Conservation (phyloP, 495 filamentous ascomycete genomes). For the Margaritispora aquatica region DNA sequence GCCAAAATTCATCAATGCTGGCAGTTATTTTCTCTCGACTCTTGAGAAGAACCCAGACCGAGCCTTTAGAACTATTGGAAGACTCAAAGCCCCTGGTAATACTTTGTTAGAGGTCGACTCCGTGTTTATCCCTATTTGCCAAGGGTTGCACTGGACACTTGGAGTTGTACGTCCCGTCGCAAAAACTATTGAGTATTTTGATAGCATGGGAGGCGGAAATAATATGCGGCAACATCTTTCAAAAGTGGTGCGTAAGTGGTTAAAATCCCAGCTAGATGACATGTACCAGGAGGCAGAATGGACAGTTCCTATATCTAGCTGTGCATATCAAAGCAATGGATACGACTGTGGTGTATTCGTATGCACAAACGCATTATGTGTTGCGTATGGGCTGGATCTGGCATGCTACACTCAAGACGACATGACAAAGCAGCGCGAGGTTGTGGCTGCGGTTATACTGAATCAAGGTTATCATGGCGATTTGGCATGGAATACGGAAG, state of each 20-base stretch:
- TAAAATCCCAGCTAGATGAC: conserved; percentile 50
- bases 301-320: conserved; percentile 39
- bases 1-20: conserved; percentile 65
- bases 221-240: conserved; percentile 25
- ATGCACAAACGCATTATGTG: conserved; percentile 65
- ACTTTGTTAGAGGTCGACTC: conserved; percentile 50
- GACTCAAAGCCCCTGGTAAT: conserved; percentile 49
- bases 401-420: conserved; percentile 49
- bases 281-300: conserved; percentile 58
- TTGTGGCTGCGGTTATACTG: conserved; percentile 64
- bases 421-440: conserved; percentile 49
- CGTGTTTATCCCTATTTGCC: conserved; percentile 57
- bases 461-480: conserved; percentile 54
- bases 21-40: conserved; percentile 63
- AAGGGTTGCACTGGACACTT: conserved; percentile 47
- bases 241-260: conserved; percentile 43
- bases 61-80: conserved; percentile 46
- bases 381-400: conserved; percentile 59
- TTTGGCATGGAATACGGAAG: conserved; percentile 26
- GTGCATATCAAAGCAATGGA: conserved; percentile 59
- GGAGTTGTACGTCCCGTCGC: conserved; percentile 60
- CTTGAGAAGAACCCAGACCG: conserved; percentile 41
- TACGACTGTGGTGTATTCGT: conserved; percentile 80
- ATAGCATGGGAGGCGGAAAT: conserved; percentile 49
- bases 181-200: conserved; percentile 65